phyloP scores from a whole-genome alignment of 1,139 yeast genomes.

The Yamadazyma diddensiae region DNA sequence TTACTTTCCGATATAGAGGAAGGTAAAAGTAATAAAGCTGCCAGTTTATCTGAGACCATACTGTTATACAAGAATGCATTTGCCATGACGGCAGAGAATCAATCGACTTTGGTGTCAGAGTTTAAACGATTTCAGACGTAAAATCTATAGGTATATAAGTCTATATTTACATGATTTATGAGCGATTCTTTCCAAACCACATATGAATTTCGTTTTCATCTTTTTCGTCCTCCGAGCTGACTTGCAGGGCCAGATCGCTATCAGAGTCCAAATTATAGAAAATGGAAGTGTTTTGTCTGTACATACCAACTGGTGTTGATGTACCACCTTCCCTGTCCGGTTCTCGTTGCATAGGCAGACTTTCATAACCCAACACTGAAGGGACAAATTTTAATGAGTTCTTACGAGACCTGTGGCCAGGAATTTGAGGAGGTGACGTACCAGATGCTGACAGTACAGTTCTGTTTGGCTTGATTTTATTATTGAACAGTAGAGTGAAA shows the following conservation, averaged over 20 bases:
- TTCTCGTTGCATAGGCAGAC: neutral
- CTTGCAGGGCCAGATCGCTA: constrained; percentile 16
- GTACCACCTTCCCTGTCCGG: constrained; percentile 1
- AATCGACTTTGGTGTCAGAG: constrained; percentile 23
- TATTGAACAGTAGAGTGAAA: constrained; percentile 24
- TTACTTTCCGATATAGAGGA: constrained; percentile 65
- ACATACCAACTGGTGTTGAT: constrained; percentile 15
- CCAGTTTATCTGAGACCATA: constrained; percentile 57
- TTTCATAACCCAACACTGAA: constrained; percentile 16
- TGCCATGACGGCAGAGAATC: constrained; percentile 34
- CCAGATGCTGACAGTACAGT: constrained; percentile 8
- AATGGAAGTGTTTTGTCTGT: constrained; percentile 21
- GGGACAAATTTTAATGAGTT: constrained; percentile 34
- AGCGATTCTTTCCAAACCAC: constrained; percentile 37
- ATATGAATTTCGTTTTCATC: constrained; percentile 18
- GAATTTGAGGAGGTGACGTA: constrained; percentile 7
- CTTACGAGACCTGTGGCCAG: constrained; percentile 20
- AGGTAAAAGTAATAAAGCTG: constrained; percentile 53
- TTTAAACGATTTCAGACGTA: constrained; percentile 12
- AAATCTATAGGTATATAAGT: neutral
- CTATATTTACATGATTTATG: neutral
- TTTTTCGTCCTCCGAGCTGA: constrained; percentile 19
- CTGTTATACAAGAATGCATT: constrained; percentile 63
- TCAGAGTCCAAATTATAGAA: constrained; percentile 34
- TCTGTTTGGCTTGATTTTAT: constrained; percentile 3